Evolutionary conservation across 805 yeast species (phyloP).

Genomic region (Saccharomycopsis javanensis): DNA sequence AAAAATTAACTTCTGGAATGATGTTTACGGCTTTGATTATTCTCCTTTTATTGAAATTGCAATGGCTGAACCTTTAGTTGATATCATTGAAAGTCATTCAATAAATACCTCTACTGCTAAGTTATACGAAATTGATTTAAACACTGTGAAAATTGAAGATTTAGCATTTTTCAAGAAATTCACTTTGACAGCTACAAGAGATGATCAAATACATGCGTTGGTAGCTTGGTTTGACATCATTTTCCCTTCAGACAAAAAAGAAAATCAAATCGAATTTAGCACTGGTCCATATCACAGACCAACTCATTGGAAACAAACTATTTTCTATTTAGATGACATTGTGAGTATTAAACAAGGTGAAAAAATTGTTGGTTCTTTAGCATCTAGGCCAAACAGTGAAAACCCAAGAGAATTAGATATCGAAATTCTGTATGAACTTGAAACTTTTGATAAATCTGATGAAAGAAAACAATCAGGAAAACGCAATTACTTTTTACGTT

Average conservation of each 20-base stretch:
- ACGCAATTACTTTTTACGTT: conserved; percentile 65
- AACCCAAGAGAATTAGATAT: conserved; percentile 91
- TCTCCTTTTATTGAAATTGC: conserved; percentile 81
- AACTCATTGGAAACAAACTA: conserved; percentile 99
- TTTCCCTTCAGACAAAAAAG: conserved; percentile 52
- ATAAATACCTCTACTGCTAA: conserved; percentile 66
- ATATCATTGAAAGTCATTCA: conserved; percentile 73
- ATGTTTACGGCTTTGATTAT: conserved; percentile 94
- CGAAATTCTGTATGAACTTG: conserved; percentile 44
- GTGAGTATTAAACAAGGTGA: conserved; percentile 73
- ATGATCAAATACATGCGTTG: conserved; percentile 79
- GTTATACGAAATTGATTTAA: conserved; percentile 76
- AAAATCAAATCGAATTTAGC: conserved; percentile 54
- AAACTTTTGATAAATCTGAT: conserved; percentile 35
- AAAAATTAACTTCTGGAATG: conserved; percentile 89
- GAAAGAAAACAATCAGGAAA: conserved; percentile 49
- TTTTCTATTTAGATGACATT: conserved; percentile 80
- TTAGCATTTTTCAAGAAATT: conserved; percentile 69
- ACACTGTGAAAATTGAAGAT: conserved; percentile 76
- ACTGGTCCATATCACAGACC: conserved; percentile 92
- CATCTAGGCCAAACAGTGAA: conserved; percentile 61
- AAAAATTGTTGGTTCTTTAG: conserved; percentile 55
- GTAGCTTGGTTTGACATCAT: conserved; percentile 93
- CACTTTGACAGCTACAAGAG: conserved; percentile 60
- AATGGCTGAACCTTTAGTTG: conserved; percentile 91